Percentiles rank a stretch among this genome's conserved stretches.
Conservation (phyloP, 202 grass and related monocot species). For the Brachypodium distachyon region DNA sequence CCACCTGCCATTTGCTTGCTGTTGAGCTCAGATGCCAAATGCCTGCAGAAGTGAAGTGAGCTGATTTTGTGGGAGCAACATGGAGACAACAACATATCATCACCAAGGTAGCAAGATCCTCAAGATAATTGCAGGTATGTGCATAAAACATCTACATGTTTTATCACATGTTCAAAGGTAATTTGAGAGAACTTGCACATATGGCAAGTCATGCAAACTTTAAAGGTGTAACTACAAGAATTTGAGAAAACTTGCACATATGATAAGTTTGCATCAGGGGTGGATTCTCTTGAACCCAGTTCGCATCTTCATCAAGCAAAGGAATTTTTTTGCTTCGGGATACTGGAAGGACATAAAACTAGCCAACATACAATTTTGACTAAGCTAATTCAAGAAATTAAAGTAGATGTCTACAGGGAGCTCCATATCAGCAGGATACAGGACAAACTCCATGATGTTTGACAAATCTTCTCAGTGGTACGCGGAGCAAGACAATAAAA, state of each 20-base stretch:
- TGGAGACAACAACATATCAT: constrained; percentile 28
- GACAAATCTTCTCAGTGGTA: background rate
- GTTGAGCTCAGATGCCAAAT: constrained; percentile 32
- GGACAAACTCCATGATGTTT: background rate
- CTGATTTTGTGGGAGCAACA: constrained; percentile 36
- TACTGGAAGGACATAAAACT: background rate
- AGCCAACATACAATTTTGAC: background rate
- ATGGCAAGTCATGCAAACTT: background rate
- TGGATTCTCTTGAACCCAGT: background rate
- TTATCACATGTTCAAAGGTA: background rate
- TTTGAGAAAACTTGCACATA: too few relatives aligned
- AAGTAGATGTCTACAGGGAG: background rate
- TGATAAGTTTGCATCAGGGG: background rate
- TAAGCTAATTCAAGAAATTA: constrained; percentile 5
- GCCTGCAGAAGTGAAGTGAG: constrained; percentile 29
- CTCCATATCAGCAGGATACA: too few relatives aligned
- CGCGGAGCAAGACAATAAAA: background rate
- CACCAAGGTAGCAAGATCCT: constrained; percentile 26
- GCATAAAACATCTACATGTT: constrained; percentile 4
- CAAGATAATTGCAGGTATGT: constrained; percentile 28
- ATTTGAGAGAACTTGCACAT: background rate
- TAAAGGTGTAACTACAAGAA: background rate
- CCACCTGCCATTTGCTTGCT: constrained; percentile 62
- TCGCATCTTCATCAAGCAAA: background rate
- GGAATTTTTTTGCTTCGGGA: background rate